Conservation (phyloP, 2,329 filamentous ascomycete genomes). For the Harringtonia lauricola region DNA sequence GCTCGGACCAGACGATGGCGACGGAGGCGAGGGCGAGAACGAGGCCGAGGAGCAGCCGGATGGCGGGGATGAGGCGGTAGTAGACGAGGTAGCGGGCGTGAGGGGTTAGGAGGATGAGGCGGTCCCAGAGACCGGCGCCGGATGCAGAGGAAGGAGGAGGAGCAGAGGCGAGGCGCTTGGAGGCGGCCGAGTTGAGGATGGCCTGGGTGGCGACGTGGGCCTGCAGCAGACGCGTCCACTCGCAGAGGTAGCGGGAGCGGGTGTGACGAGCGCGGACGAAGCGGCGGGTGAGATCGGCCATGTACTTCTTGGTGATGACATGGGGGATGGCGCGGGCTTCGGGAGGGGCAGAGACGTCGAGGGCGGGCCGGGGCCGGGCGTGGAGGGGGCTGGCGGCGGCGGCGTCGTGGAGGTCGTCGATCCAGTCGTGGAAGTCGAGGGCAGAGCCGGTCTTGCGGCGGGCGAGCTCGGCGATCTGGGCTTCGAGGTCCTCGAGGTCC, state of each 20-base stretch:
- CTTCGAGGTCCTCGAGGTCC: slow-evolving; percentile 69
- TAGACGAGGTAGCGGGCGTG: slow-evolving; percentile 72
- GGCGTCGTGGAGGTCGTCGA: slow-evolving; percentile 81
- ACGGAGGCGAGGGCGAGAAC: slow-evolving; percentile 65
- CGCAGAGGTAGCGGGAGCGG: slow-evolving; percentile 68
- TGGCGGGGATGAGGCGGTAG: slow-evolving; percentile 59
- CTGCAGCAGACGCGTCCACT: slow-evolving; percentile 73
- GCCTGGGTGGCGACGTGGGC: slow-evolving; percentile 66
- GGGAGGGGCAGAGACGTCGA: slow-evolving; percentile 28
- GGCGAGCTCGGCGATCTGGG: slow-evolving; percentile 67
- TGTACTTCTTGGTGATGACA: slow-evolving; percentile 84
- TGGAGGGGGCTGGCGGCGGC: slow-evolving; percentile 61
- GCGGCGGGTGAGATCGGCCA: slow-evolving; percentile 79
- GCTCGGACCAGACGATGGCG: slow-evolving; percentile 86
- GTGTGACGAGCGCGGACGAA: slow-evolving; percentile 74
- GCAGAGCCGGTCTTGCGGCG: slow-evolving; percentile 72
- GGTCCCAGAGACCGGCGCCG: slow-evolving; percentile 41
- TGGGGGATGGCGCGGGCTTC: slow-evolving; percentile 51
- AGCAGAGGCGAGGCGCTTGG: slow-evolving; percentile 43
- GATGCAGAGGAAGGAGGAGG: slow-evolving; percentile 24
- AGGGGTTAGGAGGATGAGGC: slow-evolving; percentile 58
- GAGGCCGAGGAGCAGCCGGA: slow-evolving; percentile 53
- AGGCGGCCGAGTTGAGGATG: slow-evolving; percentile 73
- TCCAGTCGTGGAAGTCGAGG: slow-evolving; percentile 77
- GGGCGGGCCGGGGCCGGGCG: slow-evolving; percentile 31